Percentiles rank a stretch among this genome's conserved stretches.
Evolutionary conservation across 768 basidiomycete genomes (phyloP).

Genomic region (Tylopilus intermedius): DNA sequence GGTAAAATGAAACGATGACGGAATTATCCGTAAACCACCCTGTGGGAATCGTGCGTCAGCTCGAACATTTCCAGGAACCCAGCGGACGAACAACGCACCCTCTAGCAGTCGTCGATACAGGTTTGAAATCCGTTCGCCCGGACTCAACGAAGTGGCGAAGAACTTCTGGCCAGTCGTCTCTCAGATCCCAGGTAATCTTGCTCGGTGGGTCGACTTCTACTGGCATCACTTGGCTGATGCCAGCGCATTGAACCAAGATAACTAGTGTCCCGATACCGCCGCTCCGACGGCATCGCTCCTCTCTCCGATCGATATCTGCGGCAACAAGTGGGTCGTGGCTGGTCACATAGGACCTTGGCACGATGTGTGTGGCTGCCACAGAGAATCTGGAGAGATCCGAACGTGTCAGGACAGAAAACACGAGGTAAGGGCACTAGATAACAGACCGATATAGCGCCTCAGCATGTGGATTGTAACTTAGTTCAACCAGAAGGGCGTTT

Average conservation of each 20-base stretch:
- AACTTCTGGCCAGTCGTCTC: conserved; percentile 69
- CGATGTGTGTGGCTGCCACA: conserved; percentile 62
- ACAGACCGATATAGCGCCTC: conserved; percentile 65
- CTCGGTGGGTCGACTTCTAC: conserved; percentile 78
- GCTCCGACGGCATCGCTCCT: conserved; percentile 68
- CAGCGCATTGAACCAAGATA: conserved; percentile 71
- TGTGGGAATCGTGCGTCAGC: conserved; percentile 16
- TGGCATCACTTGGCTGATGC: conserved; percentile 78
- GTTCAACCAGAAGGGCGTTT: conserved; percentile 68
- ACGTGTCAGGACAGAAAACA: conserved; percentile 13
- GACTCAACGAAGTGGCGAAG: conserved; percentile 67
- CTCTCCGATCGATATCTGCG: conserved; percentile 72
- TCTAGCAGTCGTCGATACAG: conserved; percentile 71
- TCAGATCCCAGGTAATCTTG: conserved; percentile 70
- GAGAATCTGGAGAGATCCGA: conserved; percentile 52
- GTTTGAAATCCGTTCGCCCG: conserved; percentile 73
- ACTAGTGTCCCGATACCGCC: conserved; percentile 76
- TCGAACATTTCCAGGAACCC: background rate
- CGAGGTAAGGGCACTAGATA: conserved; percentile 15
- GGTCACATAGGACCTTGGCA: conserved; percentile 65
- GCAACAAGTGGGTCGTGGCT: conserved; percentile 64
- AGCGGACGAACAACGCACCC: conserved; percentile 48
- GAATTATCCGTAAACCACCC: conserved; percentile 41
- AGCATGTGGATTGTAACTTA: conserved; percentile 49
- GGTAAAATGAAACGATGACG: background rate